A percentile compares a stretch with the other conserved stretches of the same genome.
Evolutionary conservation across 345 rosid species (phyloP).

Genomic region (Limnanthes douglasii): DNA sequence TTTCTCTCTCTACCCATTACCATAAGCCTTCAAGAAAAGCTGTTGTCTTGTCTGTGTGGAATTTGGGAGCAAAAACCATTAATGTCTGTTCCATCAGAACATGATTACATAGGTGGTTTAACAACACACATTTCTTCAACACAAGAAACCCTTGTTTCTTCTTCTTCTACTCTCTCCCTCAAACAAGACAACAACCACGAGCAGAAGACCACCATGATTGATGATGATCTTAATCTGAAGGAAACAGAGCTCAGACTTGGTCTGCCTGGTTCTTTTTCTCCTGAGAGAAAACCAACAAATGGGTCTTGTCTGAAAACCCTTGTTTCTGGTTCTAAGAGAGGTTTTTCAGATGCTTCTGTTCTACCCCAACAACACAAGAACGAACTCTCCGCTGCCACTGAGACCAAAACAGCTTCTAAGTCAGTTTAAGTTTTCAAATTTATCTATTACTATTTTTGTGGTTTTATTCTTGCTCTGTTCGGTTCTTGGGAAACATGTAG

Average conservation of each 20-base stretch:
- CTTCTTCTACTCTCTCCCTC: conserved; percentile 15
- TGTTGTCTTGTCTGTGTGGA: too few relatives aligned
- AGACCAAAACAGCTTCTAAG: conserved; percentile 50
- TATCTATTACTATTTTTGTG: too few relatives aligned
- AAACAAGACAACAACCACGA: conserved; percentile 8
- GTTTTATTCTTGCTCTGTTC: too few relatives aligned
- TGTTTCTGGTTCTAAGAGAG: conserved; percentile 54
- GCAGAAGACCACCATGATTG: conserved; percentile 6
- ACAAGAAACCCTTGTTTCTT: conserved; percentile 21
- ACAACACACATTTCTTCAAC: conserved; percentile 22
- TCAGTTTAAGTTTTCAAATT: too few relatives aligned
- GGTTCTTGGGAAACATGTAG: too few relatives aligned
- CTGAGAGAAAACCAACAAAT: conserved; percentile 24
- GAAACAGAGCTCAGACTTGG: conserved; percentile 67
- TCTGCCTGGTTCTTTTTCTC: conserved; percentile 48
- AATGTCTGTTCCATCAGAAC: conserved; percentile 42
- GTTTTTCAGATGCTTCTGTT: conserved; percentile 51
- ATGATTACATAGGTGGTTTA: conserved; percentile 66
- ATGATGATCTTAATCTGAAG: conserved; percentile 23
- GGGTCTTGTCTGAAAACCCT: conserved; percentile 21
- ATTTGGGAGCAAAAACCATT: too few relatives aligned
- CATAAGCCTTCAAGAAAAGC: too few relatives aligned
- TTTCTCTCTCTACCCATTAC: too few relatives aligned
- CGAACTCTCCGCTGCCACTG: too few relatives aligned
- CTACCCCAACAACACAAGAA: too few relatives aligned